Evolutionary conservation across 2,329 filamentous ascomycete genomes (phyloP).

Genomic region (Rhytidhysteron rufulum): DNA sequence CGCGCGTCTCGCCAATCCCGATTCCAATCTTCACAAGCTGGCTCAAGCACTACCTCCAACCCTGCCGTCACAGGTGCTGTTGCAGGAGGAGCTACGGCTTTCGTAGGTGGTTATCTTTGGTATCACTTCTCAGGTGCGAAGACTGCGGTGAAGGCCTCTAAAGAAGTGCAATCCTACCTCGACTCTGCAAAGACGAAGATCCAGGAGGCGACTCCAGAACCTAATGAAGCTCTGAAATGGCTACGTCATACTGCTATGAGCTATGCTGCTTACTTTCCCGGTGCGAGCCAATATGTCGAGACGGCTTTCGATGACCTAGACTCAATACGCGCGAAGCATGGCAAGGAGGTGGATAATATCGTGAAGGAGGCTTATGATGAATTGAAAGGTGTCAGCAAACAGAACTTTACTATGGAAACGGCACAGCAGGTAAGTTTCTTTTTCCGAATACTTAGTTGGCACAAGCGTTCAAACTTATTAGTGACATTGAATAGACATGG

Average conservation of each 20-base stretch:
- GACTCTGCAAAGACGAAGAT: constrained; percentile 58
- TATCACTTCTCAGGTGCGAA: constrained; percentile 53
- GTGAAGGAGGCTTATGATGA: constrained; percentile 65
- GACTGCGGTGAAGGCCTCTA: constrained; percentile 46
- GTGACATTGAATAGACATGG: constrained; percentile 45
- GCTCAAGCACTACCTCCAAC: constrained; percentile 2
- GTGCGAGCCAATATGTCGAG: constrained; percentile 66
- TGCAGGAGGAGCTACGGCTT: constrained; percentile 47
- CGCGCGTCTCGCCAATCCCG: constrained; percentile 12
- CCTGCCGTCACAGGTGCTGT: constrained; percentile 47
- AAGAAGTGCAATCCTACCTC: constrained; percentile 59
- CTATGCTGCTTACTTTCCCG: constrained; percentile 70
- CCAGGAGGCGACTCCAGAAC: constrained; percentile 59
- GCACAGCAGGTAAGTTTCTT: constrained; percentile 38
- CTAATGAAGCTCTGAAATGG: constrained; percentile 63
- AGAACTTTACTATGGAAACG: constrained; percentile 59
- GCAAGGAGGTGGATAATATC: constrained; percentile 66
- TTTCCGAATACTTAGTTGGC: background rate
- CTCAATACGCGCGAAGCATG: constrained; percentile 62
- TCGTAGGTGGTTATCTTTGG: constrained; percentile 48
- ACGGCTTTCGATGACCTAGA: constrained; percentile 68
- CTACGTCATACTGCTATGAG: constrained; percentile 64
- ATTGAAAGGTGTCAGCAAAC: constrained; percentile 59
- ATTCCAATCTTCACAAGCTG: constrained; percentile 29
- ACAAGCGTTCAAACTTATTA: background rate